Evolutionary conservation across 371 early-diverging fungal genomes (phyloP), one percentile per base, ranked within the genome.

Genomic region (Mortierella sp.): DNA sequence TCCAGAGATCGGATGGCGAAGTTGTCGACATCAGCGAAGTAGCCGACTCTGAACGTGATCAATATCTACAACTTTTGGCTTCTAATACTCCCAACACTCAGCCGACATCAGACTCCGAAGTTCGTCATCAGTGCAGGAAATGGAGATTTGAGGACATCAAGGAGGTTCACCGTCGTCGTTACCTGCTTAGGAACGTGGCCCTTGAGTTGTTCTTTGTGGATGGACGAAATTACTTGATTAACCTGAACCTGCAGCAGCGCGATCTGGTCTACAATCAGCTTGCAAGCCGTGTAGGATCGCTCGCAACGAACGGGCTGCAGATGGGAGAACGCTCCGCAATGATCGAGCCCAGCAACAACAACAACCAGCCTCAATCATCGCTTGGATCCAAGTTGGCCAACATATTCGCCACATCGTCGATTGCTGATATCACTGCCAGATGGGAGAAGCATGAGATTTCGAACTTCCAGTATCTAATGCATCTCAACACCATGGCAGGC

Each of bases 391-490:
- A 66, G n/a, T 47, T 84, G 24, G 84, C 86, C 45, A 85, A 83
- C 56, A 66, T 87, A 54, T 66, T 92, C n/a, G 90, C 90, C 7
- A 88, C 85, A 10, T 88, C 91, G 3, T 88, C 89, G 1, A 78
- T 93, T 25, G 81, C 81, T 6, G 91, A 89, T 37, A 72, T 93
- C 53, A 90, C 92, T 0, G 81, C 82, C 47, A 80, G 84, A 45
- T 95, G 96, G 96, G 85, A 86, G 46, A 82, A 82, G 25, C 83
- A 90, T 21, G 92, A 94, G 69, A 91, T 95, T 16, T 88, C 89
- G 34, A 95, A 94, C 67, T 95, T 92, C 68, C 93, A 93, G 71
- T 95, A 95, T 56, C 63, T 95, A 25, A 94, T 95, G 93, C 88
- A 91, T 56, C 80, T 95, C 21, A 95, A 95, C 72, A 93, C 92